A percentile compares a stretch with the other conserved stretches of the same genome.
phyloP scores from a whole-genome alignment of 1,139 yeast genomes.

The Arxiozyma slooffiae region DNA sequence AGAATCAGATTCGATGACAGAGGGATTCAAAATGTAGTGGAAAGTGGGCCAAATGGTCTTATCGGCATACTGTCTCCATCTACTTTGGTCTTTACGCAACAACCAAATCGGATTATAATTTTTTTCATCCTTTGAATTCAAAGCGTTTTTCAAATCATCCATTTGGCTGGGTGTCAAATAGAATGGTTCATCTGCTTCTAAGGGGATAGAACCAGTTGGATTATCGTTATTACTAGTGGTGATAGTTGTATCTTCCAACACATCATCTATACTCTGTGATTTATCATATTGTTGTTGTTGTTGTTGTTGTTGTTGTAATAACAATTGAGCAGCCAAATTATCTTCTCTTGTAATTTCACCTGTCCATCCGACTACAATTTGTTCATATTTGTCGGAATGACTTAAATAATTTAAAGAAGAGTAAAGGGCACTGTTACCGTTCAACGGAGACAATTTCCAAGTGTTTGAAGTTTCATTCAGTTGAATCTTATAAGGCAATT shows the following conservation, averaged over 20 bases:
- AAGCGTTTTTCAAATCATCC: conserved; percentile 21
- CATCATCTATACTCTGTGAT: background rate
- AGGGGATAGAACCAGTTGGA: conserved; percentile 1
- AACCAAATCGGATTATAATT: conserved; percentile 82
- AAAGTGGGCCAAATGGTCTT: conserved; percentile 87
- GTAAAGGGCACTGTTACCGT: conserved; percentile 81
- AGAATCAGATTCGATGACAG: conserved; percentile 27
- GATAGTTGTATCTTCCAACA: background rate
- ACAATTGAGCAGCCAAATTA: conserved; percentile 1
- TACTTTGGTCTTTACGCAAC: conserved; percentile 51
- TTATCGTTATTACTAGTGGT: background rate
- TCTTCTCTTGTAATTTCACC: conserved; percentile 52
- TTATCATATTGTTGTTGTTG: background rate
- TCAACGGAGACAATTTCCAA: conserved; percentile 34
- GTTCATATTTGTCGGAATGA: conserved; percentile 65
- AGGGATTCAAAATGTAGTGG: conserved; percentile 72
- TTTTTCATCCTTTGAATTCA: conserved; percentile 34
- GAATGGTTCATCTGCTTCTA: conserved; percentile 39
- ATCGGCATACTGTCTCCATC: conserved; percentile 89
- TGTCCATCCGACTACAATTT: conserved; percentile 88
- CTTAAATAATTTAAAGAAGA: conserved; percentile 60
- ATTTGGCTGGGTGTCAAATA: conserved; percentile 53
- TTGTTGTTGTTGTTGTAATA: background rate
- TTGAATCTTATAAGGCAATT: conserved; percentile 32
- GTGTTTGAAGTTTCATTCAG: too few species aligned